Base-by-base conservation (phyloP, 768 basidiomycete species). In the Hygrophorus pudorinus region DNA sequence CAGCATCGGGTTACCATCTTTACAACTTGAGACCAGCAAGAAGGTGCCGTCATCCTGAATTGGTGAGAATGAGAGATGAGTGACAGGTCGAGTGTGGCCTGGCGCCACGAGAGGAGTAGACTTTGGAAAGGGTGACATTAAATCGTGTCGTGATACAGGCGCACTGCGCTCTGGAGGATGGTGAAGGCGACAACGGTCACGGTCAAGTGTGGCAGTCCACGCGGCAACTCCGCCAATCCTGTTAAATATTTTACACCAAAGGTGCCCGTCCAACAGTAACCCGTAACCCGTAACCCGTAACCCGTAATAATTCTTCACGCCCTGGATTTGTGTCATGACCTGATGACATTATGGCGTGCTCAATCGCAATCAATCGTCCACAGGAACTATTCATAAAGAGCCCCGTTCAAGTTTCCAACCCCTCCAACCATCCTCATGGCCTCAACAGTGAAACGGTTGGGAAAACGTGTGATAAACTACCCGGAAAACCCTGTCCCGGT, bases 1-100 rank as follows among this genome's bases (percentile, higher is more conserved):
- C 53, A 96, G 68, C 89, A 94, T 93, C 36, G 91, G 93, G 56
- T 91, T 97, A 28, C 96, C 96, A 72, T 98, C 96, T 66, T 98
- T 99, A 72, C 96, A 98, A 55, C 87, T 86, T 46, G 93, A 97
- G 57, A 97, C 85, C 50, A 99, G 75, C 50, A 97, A 69, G 64
- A 83, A 98, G 35, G 81, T 78, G 50, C 78, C 76, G 63, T 97
- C 93, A 17, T 89, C 75, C 58, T 89, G 78, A 51, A 87, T 74
- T 11, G 79, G 67, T 17, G 91, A 93, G 68, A 96, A 97, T 44
- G 90, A 89, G 50, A 98, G 81, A 60, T 96, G 89, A 27, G 88
- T 90, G 55, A 98, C 88, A 48, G 85, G 85, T 58, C 85, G 75
- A 29, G 85, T 88, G 60, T 88, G 85, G 48, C 85, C 85, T 55